Conservation (phyloP, 2,329 filamentous ascomycete species). For the Diplodia corticola region DNA sequence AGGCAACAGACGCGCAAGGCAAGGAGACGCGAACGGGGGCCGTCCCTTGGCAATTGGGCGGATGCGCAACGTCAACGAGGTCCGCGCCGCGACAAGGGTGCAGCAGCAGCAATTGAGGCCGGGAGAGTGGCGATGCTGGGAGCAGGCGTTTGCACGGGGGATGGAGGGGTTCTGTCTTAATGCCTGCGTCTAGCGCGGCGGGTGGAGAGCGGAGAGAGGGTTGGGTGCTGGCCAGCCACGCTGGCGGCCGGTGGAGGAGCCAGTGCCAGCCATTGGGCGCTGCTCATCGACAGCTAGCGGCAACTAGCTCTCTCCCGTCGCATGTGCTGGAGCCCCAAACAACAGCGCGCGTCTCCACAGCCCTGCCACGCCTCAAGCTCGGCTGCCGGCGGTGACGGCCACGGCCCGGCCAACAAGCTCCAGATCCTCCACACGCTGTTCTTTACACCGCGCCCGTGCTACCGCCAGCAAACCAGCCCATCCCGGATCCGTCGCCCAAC, state of each 20-base stretch:
- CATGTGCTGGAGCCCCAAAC: slow-evolving; percentile 8
- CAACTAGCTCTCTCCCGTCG: neutral
- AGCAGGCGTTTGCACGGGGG: neutral
- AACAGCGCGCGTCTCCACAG: slow-evolving; percentile 6
- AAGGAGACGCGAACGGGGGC: neutral
- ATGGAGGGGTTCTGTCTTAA: slow-evolving; percentile 12
- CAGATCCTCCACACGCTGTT: slow-evolving; percentile 12
- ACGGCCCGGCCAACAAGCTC: slow-evolving; percentile 12
- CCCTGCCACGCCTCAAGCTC: slow-evolving; percentile 3
- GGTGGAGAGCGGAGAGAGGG: slow-evolving; percentile 4
- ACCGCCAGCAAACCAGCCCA: slow-evolving; percentile 24
- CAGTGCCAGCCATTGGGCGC: neutral
- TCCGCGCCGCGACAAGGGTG: slow-evolving; percentile 26
- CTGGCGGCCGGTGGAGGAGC: slow-evolving; percentile 5
- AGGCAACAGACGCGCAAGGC: slow-evolving; percentile 9
- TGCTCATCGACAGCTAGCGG: neutral
- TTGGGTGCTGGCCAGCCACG: slow-evolving; percentile 16
- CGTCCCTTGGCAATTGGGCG: neutral
- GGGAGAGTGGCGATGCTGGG: slow-evolving; percentile 22
- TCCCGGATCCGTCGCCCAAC: slow-evolving; percentile 27
- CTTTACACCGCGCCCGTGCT: slow-evolving; percentile 12
- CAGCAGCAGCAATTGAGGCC: slow-evolving; percentile 25
- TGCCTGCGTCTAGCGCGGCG: neutral
- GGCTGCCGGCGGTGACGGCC: slow-evolving; percentile 1
- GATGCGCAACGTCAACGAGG: neutral